These are phyloP conservation scores for Torulaspora microellipsoides DNA, from an alignment of 805 yeast genomes.

Conservation along the genomic window DNA sequence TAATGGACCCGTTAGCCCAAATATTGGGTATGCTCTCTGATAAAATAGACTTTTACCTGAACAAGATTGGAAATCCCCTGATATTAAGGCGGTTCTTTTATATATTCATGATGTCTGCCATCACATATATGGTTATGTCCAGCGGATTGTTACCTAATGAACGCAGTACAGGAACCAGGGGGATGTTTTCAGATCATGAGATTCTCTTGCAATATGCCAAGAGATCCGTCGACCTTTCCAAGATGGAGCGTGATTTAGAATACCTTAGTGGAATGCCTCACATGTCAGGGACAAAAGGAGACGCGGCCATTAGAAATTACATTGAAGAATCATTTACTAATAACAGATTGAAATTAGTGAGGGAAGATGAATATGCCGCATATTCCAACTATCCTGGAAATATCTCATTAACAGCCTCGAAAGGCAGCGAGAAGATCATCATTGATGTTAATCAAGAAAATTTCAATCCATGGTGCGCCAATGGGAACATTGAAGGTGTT, in stretches of 20 bases:
- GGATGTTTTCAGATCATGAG: conserved; percentile 60
- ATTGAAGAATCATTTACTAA: conserved; percentile 54
- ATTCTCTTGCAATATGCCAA: conserved; percentile 47
- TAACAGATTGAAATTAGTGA: conserved; percentile 49
- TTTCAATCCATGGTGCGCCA: conserved; percentile 64
- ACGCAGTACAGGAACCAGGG: conserved; percentile 38
- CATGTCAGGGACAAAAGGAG: conserved; percentile 84
- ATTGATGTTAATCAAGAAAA: conserved; percentile 38
- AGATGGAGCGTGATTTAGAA: conserved; percentile 62
- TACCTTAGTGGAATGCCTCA: conserved; percentile 81
- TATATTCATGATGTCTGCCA: conserved; percentile 55
- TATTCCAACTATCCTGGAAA: conserved; percentile 63
- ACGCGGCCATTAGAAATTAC: conserved; percentile 63
- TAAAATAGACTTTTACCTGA: conserved; percentile 52
- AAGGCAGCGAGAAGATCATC: conserved; percentile 25
- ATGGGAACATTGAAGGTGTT: conserved; percentile 49
- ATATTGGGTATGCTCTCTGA: conserved; percentile 33
- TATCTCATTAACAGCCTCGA: conserved; percentile 22
- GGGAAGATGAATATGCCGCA: conserved; percentile 43
- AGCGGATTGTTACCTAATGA: conserved; percentile 51
- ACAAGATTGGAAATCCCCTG: conserved; percentile 78
- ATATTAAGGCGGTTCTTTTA: conserved; percentile 74
- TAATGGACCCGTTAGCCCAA: conserved; percentile 47
- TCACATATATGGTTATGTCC: conserved; percentile 54
- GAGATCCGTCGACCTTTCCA: conserved; percentile 48